These are phyloP conservation scores for Mortierella hygrophila DNA, from an alignment of 192 early-diverging fungal species.

Conservation along the genomic window DNA sequence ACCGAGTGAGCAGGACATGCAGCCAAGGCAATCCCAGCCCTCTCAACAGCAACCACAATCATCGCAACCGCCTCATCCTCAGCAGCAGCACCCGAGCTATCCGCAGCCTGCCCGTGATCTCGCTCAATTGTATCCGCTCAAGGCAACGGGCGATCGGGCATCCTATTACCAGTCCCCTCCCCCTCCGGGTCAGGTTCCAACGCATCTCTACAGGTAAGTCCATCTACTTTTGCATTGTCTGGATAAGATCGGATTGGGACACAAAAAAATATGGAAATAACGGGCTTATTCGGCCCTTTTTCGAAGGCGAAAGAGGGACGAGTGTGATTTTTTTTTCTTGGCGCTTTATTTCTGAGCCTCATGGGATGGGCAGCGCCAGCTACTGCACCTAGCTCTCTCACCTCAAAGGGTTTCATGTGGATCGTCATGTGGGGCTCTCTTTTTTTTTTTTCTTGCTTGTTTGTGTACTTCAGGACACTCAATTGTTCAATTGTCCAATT, in stretches of 20 bases:
- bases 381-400: not conserved
- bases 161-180: conserved; percentile 26
- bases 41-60: not conserved
- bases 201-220: conserved; percentile 25
- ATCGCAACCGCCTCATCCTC: conserved; percentile 4
- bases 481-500: not conserved
- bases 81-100: conserved; percentile 25
- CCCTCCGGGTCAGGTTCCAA: conserved; percentile 6
- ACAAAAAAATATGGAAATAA: too few species aligned
- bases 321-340: not conserved
- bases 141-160: conserved; percentile 18
- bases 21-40: conserved; percentile 22
- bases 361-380: not conserved
- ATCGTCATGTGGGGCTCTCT: not conserved
- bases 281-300: too few species aligned
- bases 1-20: conserved; percentile 33
- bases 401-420: not conserved
- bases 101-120: conserved; percentile 24
- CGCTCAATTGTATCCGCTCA: conserved; percentile 14
- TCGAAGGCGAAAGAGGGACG: not conserved
- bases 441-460: not conserved
- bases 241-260: not conserved
- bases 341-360: not conserved
- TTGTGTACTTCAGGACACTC: not conserved
- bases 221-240: not conserved